Conservation (phyloP, 1,139 yeast species). For the Saccharomycopsis phalli region DNA sequence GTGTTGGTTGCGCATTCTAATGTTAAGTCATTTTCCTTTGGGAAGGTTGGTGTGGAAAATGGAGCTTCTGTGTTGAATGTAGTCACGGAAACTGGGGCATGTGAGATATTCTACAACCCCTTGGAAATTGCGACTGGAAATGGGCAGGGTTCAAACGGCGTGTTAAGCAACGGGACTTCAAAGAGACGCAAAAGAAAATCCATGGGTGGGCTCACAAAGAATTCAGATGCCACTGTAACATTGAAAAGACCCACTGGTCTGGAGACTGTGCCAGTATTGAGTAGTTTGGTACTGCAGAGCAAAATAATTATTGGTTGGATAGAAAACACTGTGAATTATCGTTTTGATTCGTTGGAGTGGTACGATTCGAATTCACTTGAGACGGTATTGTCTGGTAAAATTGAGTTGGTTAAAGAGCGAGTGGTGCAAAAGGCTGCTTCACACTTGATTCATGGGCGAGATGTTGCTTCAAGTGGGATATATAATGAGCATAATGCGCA, state of each 20-base stretch:
- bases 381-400: conserved; percentile 24
- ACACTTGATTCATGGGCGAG: conserved; percentile 47
- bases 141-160: background rate
- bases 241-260: conserved; percentile 37
- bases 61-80: conserved; percentile 38
- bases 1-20: conserved; percentile 56
- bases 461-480: conserved; percentile 57
- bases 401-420: conserved; percentile 34
- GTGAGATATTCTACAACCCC: conserved; percentile 58
- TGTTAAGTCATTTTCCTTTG: conserved; percentile 37
- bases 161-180: conserved; percentile 20
- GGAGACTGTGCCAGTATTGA: conserved; percentile 35
- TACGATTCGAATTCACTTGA: conserved; percentile 22
- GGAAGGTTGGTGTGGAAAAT: conserved; percentile 20
- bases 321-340: conserved; percentile 59
- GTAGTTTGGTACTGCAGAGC: conserved; percentile 34
- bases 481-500: conserved; percentile 67
- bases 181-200: conserved; percentile 31
- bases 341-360: conserved; percentile 43
- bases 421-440: conserved; percentile 30
- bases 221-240: conserved; percentile 35
- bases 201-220: conserved; percentile 37
- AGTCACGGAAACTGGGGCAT: conserved; percentile 58
- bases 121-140: conserved; percentile 27
- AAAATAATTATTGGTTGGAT: conserved; percentile 54